Evolutionary conservation across 305 asterid species (phyloP).

Genomic region (Fraxinus sp.): DNA sequence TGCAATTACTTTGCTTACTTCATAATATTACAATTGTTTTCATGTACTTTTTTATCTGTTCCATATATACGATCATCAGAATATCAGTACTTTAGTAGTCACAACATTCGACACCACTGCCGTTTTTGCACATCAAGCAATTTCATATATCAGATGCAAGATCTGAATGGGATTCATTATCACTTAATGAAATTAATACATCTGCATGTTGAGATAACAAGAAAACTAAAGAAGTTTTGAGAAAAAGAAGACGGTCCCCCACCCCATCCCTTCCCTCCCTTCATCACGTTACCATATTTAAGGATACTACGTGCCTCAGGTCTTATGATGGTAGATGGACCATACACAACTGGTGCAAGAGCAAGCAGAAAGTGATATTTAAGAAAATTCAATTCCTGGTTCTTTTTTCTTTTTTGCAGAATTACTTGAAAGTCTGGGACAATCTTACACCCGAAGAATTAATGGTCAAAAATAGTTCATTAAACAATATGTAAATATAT

Average conservation of each 20-base stretch:
- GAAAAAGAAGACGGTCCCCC: background rate
- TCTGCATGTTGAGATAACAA: background rate
- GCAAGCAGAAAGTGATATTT: background rate
- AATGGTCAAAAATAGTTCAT: background rate
- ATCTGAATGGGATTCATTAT: background rate
- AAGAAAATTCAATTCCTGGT: background rate
- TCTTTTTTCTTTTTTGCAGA: background rate
- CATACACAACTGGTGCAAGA: background rate
- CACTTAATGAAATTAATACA: background rate
- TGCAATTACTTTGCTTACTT: background rate
- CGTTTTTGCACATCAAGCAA: background rate
- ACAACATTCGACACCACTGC: background rate
- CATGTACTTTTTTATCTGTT: background rate
- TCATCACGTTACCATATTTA: background rate
- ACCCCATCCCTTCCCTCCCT: background rate
- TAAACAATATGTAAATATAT: background rate
- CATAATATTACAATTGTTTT: background rate
- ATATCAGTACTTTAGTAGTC: background rate
- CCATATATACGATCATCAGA: background rate
- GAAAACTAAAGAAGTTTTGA: background rate
- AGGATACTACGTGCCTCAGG: background rate
- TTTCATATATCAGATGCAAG: background rate
- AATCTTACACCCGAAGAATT: background rate
- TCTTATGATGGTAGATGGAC: background rate
- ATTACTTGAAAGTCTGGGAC: background rate